These are phyloP conservation scores for Naganishia liquefaciens DNA, from an alignment of 1,284 basidiomycete species.

Conservation along the genomic window DNA sequence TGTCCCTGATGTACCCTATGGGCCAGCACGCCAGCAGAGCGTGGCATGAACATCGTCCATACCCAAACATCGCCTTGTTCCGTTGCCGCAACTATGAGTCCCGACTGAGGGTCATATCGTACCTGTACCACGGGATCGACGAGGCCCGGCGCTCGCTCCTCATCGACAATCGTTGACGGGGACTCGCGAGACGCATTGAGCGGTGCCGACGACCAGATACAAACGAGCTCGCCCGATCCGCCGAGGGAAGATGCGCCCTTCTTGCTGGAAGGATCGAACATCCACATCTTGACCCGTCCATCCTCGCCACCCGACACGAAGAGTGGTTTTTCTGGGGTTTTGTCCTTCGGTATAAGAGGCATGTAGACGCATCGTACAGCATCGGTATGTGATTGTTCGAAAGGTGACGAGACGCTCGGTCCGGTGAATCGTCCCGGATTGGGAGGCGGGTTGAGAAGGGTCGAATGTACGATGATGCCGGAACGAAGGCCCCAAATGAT, in stretches of 20 bases:
- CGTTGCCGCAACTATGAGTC: conserved; percentile 45
- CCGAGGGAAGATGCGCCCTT: conserved; percentile 34
- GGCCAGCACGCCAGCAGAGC: conserved; percentile 3
- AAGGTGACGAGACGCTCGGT: conserved; percentile 40
- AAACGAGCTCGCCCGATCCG: conserved; percentile 39
- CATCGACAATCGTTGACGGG: conserved; percentile 41
- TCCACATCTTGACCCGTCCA: conserved; percentile 51
- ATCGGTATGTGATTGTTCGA: conserved; percentile 42
- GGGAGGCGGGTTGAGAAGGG: conserved; percentile 40
- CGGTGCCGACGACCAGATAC: conserved; percentile 43
- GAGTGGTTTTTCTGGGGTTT: conserved; percentile 34
- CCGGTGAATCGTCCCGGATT: conserved; percentile 40
- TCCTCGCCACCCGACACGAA: conserved; percentile 50
- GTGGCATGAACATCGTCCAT: conserved; percentile 25
- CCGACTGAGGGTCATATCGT: conserved; percentile 39
- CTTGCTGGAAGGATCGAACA: conserved; percentile 38
- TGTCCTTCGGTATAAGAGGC: conserved; percentile 28
- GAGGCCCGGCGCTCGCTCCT: conserved; percentile 38
- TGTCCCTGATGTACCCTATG: conserved; percentile 28
- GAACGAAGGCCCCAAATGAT: conserved; percentile 48
- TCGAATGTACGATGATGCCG: conserved; percentile 48
- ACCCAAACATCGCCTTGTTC: conserved; percentile 42
- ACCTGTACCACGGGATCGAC: conserved; percentile 45
- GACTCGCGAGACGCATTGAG: conserved; percentile 38
- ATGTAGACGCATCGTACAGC: conserved; percentile 43